phyloP scores from a whole-genome alignment of 2,329 filamentous ascomycete genomes.

The Sporothrix globosa region DNA sequence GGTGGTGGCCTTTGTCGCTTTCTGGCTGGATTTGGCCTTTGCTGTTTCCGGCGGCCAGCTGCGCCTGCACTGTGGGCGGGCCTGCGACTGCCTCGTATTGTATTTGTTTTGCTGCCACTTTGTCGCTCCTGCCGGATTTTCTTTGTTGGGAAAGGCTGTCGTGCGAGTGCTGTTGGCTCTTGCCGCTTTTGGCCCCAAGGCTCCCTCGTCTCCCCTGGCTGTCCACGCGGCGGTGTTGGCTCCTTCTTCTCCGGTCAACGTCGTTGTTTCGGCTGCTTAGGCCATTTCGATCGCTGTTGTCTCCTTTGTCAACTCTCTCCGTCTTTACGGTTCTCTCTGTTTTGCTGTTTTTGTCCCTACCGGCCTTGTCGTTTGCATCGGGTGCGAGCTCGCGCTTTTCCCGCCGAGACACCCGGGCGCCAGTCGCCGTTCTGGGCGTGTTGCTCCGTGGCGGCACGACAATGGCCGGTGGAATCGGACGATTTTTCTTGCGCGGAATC shows the following conservation, averaged over 20 bases:
- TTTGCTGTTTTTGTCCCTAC: neutral
- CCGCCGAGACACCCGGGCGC: conserved; percentile 1
- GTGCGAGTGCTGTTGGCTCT: conserved; percentile 8
- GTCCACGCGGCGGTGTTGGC: conserved; percentile 1
- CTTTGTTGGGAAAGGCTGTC: neutral
- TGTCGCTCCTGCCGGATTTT: neutral
- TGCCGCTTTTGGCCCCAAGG: conserved; percentile 8
- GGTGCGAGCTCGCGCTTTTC: neutral
- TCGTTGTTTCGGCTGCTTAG: neutral
- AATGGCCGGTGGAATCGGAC: conserved; percentile 42
- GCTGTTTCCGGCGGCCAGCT: conserved; percentile 24
- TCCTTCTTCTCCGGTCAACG: neutral
- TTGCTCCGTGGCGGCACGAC: conserved; percentile 39
- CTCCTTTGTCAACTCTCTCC: neutral
- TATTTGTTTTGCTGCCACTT: neutral
- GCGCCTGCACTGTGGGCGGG: neutral
- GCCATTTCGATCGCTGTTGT: neutral
- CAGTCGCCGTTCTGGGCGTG: neutral
- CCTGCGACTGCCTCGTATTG: conserved; percentile 5
- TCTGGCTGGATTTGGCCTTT: neutral
- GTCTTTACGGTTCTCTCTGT: neutral
- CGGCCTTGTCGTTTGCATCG: conserved; percentile 3
- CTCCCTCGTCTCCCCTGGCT: conserved; percentile 19
- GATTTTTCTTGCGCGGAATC: conserved; percentile 16
- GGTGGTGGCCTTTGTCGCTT: conserved; percentile 8